These are phyloP conservation scores for Crithidia expoeki DNA, from an alignment of 208 protist species.

Conservation along the genomic window DNA sequence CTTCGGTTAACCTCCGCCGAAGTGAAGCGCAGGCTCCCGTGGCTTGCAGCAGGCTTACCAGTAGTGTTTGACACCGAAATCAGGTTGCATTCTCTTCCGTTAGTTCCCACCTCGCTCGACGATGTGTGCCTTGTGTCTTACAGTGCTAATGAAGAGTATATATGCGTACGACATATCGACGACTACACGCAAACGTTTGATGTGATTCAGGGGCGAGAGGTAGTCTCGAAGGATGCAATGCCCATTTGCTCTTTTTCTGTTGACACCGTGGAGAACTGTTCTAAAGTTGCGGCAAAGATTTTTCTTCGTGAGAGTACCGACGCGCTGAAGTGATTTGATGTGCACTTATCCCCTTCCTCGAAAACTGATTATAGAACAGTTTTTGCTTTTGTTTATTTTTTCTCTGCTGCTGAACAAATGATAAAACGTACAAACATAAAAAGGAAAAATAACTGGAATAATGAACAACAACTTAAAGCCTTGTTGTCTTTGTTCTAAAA, in stretches of 20 bases:
- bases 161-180: conserved; percentile 23
- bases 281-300: background rate
- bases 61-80: conserved; percentile 26
- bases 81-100: conserved; percentile 33
- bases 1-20: conserved; percentile 19
- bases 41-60: conserved; percentile 13
- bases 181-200: conserved; percentile 26
- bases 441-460: no score
- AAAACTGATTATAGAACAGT: no score
- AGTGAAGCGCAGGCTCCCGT: conserved; percentile 33
- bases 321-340: background rate
- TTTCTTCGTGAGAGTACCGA: conserved; percentile 5
- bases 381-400: background rate
- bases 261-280: background rate
- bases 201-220: conserved; percentile 17
- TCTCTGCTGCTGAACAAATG: no score
- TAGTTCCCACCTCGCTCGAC: conserved; percentile 17
- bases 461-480: no score
- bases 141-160: conserved; percentile 11
- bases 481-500: no score
- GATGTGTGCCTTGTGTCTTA: conserved; percentile 28
- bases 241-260: conserved; percentile 15
- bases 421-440: no score
- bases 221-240: conserved; percentile 16
- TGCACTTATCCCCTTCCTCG: no score